Evolutionary conservation across 148 eudicot genomes (phyloP).

Genomic region (Rheum nobile): DNA sequence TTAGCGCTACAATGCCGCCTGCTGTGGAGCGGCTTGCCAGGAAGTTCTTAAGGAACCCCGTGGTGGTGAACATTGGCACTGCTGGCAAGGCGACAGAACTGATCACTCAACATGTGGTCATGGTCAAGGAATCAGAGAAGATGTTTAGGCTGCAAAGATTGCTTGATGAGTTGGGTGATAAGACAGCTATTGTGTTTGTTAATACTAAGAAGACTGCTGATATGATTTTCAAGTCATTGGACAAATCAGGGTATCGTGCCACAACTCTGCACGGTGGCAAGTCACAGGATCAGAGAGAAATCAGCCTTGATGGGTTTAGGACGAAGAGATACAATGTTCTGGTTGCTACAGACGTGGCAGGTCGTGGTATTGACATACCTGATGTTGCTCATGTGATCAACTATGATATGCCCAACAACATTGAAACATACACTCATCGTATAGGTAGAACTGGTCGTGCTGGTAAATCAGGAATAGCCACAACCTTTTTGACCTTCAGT

Average conservation of each 20-base stretch:
- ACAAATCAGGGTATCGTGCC: constrained; percentile 41
- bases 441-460: constrained; percentile 62
- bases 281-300: constrained; percentile 57
- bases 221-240: constrained; percentile 30
- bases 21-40: constrained; percentile 79
- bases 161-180: constrained; percentile 59
- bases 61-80: constrained; percentile 71
- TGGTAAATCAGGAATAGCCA: constrained; percentile 57
- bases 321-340: constrained; percentile 45
- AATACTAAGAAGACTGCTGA: constrained; percentile 47
- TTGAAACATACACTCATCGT: constrained; percentile 58
- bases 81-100: constrained; percentile 77
- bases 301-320: constrained; percentile 52
- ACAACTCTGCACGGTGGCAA: constrained; percentile 69
- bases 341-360: constrained; percentile 61
- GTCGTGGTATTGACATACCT: constrained; percentile 62
- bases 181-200: constrained; percentile 51
- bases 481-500: constrained; percentile 65
- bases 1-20: constrained; percentile 81
- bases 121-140: constrained; percentile 77
- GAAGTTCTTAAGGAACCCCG: constrained; percentile 79
- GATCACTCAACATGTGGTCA: constrained; percentile 61
- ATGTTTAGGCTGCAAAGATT: constrained; percentile 38
- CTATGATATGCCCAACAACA: constrained; percentile 55
- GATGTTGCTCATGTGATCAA: constrained; percentile 57